Base-by-base conservation (phyloP, 2,329 filamentous ascomycete genomes). In the Aspergillus jensenii region DNA sequence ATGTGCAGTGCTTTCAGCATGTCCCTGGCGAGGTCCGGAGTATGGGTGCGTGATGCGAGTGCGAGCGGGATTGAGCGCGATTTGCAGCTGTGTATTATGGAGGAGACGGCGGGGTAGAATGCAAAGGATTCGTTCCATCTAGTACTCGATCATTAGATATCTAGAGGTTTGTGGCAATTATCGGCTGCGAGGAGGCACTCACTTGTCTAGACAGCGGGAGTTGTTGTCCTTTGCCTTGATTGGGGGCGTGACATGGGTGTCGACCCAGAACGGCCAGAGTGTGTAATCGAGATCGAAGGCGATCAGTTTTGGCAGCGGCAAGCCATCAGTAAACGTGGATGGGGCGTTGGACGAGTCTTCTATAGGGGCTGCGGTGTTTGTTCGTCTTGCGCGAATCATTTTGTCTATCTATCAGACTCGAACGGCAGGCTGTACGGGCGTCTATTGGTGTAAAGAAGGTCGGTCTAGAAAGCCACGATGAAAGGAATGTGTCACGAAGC, bases 271-370 rank as follows among this genome's bases (percentile, higher is more conserved):
- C 4, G 93, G 92, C 95, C 93, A 98, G n/a, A 98, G 82, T 0
- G 95, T 98, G 81, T 97, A 98, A 81, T 98, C 93, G 62, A 98
- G 86, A 74, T 98, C 95, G 78, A 98, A 97, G 62, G 95, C 90
- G 67, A 98, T 84, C 65, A 96, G 83, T 61, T 88, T 87, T 0
- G 93, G 93, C 1, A 96, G 83, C 0, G 91, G 90, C 0, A 87
- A 83, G 43, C 85, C 82, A 65, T 88, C 86, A 60, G 77, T 84
- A 75, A 88, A 86, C 12, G 84, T 87, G 15, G 78, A 72, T 4
- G 83, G 83, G 61, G 74, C 72, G 40, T 77, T 68, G 15, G 72
- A 72, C 52, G 69, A 60, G 52, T 76, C 72, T 45, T 74, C 71
- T 23, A 72, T 41, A 6, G 52, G 54, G 15, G 73, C 61, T 53